A percentile compares a stretch with the other conserved stretches of the same genome.
phyloP scores from a whole-genome alignment of 2,329 filamentous ascomycete species.

The Alternaria conjuncta region DNA sequence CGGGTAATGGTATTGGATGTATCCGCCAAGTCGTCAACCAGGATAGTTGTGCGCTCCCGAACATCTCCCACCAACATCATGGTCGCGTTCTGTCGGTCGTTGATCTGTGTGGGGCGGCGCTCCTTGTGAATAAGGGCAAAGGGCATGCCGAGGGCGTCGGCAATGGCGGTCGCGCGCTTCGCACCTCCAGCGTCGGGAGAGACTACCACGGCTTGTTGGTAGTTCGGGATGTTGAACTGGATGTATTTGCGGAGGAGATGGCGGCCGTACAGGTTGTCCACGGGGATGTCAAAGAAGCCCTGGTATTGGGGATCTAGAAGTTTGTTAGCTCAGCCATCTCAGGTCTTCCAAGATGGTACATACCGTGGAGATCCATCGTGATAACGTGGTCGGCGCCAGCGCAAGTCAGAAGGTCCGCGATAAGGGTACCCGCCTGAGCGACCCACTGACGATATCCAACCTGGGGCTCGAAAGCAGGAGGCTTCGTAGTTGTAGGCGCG shows the following conservation, averaged over 20 bases:
- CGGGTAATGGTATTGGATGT: conserved; percentile 97
- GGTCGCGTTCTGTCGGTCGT: conserved; percentile 77
- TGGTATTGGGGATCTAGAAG: conserved; percentile 91
- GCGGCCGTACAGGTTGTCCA: conserved; percentile 94
- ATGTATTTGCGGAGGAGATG: conserved; percentile 73
- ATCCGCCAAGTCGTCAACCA: conserved; percentile 93
- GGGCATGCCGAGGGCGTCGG: conserved; percentile 89
- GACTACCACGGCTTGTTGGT: conserved; percentile 87
- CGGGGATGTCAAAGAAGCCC: conserved; percentile 97
- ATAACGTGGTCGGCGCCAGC: conserved; percentile 96
- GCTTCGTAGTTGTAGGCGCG: conserved; percentile 53
- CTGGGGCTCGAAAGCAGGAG: conserved; percentile 73
- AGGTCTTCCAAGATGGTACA: neutral
- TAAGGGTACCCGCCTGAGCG: conserved; percentile 91
- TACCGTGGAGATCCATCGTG: conserved; percentile 80
- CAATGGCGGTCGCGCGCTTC: conserved; percentile 94
- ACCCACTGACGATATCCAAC: conserved; percentile 99
- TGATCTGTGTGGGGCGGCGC: conserved; percentile 86
- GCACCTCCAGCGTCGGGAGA: conserved; percentile 96
- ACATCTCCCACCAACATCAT: conserved; percentile 97
- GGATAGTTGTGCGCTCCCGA: conserved; percentile 78
- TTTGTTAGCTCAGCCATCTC: conserved; percentile 10
- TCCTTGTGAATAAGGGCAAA: conserved; percentile 99
- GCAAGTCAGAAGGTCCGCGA: conserved; percentile 92
- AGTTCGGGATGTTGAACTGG: conserved; percentile 82